Evolutionary conservation across 2,329 filamentous ascomycete species (phyloP).

Genomic region (Aspergillus amoenus): DNA sequence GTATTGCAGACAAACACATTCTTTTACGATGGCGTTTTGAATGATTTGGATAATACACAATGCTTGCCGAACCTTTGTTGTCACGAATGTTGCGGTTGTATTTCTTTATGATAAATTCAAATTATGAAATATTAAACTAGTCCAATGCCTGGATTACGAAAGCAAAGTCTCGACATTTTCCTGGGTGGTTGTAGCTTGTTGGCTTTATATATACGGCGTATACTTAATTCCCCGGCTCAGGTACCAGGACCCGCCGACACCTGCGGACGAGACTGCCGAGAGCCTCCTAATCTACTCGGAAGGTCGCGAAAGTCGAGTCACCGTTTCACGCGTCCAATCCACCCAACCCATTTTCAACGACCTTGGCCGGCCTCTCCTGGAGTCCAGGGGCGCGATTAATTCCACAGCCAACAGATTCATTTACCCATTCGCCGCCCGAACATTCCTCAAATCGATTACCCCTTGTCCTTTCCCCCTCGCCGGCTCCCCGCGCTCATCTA

Average conservation of each 20-base stretch:
- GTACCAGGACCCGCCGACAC: background rate
- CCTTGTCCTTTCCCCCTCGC: constrained; percentile 5
- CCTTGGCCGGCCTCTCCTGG: background rate
- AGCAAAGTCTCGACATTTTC: background rate
- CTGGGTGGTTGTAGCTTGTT: background rate
- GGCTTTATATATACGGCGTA: background rate
- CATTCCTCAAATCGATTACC: constrained; percentile 19
- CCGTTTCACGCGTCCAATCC: constrained; percentile 2
- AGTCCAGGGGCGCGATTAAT: constrained; percentile 6
- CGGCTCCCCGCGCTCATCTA: constrained; percentile 15
- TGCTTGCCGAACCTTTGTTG: background rate
- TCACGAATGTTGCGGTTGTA: background rate
- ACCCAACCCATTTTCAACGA: background rate
- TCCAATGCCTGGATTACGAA: background rate
- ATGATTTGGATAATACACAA: background rate
- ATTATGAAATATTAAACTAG: constrained; percentile 1
- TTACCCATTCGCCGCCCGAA: constrained; percentile 15
- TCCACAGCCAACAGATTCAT: background rate
- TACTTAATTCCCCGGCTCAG: background rate
- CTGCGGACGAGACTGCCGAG: constrained; percentile 1
- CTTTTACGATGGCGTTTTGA: background rate
- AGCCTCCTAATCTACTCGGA: background rate
- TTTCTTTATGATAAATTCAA: background rate
- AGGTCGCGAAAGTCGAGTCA: constrained; percentile 3
- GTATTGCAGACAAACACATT: background rate